Percentiles rank a stretch among this genome's conserved stretches.
These are phyloP conservation scores for Phytophthora ohioensis DNA, from an alignment of 352 stramenopile species.

Conservation along the genomic window DNA sequence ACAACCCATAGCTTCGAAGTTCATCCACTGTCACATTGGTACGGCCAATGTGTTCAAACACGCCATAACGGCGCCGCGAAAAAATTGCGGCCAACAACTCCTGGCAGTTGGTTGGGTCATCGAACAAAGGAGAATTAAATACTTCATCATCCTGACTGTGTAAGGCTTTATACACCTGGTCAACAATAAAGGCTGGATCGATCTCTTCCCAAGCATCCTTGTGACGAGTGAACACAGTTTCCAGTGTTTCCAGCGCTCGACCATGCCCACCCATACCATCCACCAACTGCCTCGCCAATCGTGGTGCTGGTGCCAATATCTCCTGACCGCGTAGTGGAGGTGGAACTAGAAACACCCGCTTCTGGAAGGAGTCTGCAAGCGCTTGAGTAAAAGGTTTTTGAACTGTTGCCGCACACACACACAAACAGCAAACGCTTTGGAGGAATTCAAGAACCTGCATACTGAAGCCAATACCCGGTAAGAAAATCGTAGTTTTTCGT, in stretches of 20 bases:
- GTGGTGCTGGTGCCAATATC: constrained; percentile 3
- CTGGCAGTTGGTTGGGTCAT: neutral
- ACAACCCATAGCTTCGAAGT: constrained; percentile 16
- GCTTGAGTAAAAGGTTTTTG: neutral
- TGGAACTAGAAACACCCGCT: constrained; percentile 6
- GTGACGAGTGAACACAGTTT: neutral
- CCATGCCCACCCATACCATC: constrained; percentile 18
- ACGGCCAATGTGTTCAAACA: neutral
- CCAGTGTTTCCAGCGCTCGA: constrained; percentile 14
- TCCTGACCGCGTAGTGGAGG: neutral
- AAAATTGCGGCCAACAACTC: constrained; percentile 11
- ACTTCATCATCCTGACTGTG: neutral
- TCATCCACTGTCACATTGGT: constrained; percentile 13
- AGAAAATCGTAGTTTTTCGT: neutral
- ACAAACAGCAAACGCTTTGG: constrained; percentile 18
- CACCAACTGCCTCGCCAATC: constrained; percentile 12
- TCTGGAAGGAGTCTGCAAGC: neutral
- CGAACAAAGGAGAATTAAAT: constrained; percentile 2
- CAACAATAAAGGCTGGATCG: constrained; percentile 1
- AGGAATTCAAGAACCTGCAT: neutral
- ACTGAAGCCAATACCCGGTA: neutral
- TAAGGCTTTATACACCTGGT: neutral
- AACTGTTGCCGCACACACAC: constrained; percentile 12
- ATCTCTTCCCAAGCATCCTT: neutral
- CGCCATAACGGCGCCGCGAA: neutral